Conservation (phyloP, 768 basidiomycete species). For the Panellus pusillus region DNA sequence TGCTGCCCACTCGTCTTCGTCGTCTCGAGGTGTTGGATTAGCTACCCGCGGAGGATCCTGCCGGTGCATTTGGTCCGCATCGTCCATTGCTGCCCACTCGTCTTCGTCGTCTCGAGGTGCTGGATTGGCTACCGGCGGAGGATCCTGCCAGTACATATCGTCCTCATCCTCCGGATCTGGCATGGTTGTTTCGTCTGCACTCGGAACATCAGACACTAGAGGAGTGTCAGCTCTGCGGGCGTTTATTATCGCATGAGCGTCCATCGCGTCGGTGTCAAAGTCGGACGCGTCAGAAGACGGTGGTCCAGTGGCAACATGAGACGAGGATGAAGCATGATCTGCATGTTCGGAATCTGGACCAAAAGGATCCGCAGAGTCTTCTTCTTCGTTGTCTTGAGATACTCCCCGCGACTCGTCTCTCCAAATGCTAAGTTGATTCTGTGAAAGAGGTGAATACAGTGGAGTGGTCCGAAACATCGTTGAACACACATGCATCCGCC, state of each 20-base stretch:
- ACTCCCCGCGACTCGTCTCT: conserved; percentile 60
- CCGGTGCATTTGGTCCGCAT: too few species aligned
- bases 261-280: conserved; percentile 12
- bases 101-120: not conserved
- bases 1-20: not conserved
- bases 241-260: conserved; percentile 4
- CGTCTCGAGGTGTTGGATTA: not conserved
- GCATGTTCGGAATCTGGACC: conserved; percentile 27
- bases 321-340: conserved; percentile 35
- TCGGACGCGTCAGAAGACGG: conserved; percentile 42
- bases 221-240: not conserved
- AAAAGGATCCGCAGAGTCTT: conserved; percentile 18
- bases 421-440: conserved; percentile 79
- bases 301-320: conserved; percentile 36
- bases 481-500: conserved; percentile 75
- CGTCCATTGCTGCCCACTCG: not conserved
- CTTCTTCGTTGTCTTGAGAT: conserved; percentile 24
- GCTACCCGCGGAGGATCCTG: too few species aligned
- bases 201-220: not conserved
- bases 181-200: not conserved
- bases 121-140: not conserved
- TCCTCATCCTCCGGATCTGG: conserved; percentile 30
- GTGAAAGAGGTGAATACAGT: conserved; percentile 7
- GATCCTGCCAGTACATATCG: not conserved
- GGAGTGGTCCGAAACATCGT: not conserved